These are phyloP conservation scores for Stagonosporopsis chrysanthemi DNA, from an alignment of 2,329 filamentous ascomycete species.

Conservation along the genomic window DNA sequence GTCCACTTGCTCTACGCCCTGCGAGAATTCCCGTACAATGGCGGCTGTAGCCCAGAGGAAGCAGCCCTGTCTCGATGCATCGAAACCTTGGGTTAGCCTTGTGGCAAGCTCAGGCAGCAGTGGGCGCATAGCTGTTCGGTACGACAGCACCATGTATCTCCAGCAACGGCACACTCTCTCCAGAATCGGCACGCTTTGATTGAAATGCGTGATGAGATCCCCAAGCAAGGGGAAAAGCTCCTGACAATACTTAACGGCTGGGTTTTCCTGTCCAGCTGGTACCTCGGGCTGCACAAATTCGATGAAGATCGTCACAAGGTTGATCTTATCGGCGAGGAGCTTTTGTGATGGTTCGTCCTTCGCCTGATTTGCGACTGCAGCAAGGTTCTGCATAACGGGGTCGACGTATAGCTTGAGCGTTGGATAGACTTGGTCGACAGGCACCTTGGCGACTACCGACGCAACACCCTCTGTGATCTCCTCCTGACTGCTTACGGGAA, in stretches of 20 bases:
- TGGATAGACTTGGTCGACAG: constrained; percentile 78
- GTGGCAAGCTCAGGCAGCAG: constrained; percentile 85
- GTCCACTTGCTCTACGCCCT: constrained; percentile 85
- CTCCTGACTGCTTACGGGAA: constrained; percentile 87
- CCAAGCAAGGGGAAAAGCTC: constrained; percentile 90
- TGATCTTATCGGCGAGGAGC: constrained; percentile 88
- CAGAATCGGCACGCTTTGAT: constrained; percentile 84
- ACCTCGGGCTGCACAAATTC: constrained; percentile 79
- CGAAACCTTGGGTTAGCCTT: constrained; percentile 85
- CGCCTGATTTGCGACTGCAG: constrained; percentile 85
- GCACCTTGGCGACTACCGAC: constrained; percentile 87
- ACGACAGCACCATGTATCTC: constrained; percentile 96
- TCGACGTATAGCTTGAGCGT: constrained; percentile 93
- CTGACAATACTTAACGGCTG: constrained; percentile 94
- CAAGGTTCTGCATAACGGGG: constrained; percentile 83
- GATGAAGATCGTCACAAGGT: constrained; percentile 90
- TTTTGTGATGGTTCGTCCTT: constrained; percentile 83
- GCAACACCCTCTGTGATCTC: constrained; percentile 97
- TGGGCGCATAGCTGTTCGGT: constrained; percentile 86
- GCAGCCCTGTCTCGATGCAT: constrained; percentile 86
- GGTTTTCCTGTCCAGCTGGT: constrained; percentile 74
- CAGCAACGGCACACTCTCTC: constrained; percentile 95
- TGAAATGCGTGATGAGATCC: constrained; percentile 86
- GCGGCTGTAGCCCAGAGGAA: constrained; percentile 99
- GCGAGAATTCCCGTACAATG: constrained; percentile 93